Evolutionary conservation across 148 eudicot species (phyloP).

Genomic region (Diospyros kaki): DNA sequence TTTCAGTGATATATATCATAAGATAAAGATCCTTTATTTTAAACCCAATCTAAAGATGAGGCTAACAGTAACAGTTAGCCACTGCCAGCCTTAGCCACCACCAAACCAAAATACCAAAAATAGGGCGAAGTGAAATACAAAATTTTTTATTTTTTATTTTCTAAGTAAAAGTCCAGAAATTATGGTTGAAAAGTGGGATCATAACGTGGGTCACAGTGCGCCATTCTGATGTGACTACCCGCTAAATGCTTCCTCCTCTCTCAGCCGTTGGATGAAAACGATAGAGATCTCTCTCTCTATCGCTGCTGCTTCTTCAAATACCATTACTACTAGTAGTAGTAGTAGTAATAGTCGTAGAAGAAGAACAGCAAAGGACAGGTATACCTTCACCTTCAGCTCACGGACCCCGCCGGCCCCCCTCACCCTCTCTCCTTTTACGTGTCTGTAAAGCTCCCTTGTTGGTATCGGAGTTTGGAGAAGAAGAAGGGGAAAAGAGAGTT

Average conservation of each 20-base stretch:
- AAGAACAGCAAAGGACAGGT: neutral
- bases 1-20: no score
- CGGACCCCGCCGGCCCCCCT: neutral
- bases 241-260: neutral
- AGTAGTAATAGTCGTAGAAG: no score
- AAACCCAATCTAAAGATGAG: no score
- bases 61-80: no score
- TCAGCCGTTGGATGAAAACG: conserved; percentile 2
- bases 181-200: neutral
- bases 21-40: no score
- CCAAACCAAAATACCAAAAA: no score
- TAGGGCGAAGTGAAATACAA: no score
- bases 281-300: neutral
- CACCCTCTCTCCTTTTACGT: neutral
- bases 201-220: conserved; percentile 3
- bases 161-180: no score
- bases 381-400: neutral
- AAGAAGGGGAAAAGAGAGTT: neutral
- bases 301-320: neutral
- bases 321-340: neutral
- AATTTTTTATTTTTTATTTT: no score
- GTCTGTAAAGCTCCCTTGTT: neutral
- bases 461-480: neutral
- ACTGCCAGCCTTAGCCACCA: no score
- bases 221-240: conserved; percentile 6